Conservation (phyloP, 306 rosid species). For the Luffa aegyptiaca region DNA sequence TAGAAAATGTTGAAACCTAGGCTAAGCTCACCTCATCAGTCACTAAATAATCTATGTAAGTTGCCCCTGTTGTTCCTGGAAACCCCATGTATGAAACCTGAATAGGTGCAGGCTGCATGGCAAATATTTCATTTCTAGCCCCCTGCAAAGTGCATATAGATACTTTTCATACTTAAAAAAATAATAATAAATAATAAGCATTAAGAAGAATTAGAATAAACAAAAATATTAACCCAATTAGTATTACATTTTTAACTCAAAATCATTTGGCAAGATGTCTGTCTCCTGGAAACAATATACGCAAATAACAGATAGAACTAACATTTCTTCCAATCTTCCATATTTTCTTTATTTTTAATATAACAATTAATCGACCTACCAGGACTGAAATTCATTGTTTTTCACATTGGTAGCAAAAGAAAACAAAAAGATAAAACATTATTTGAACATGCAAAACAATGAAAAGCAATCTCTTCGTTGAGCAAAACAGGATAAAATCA, state of each 20-base stretch:
- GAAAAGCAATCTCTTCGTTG: background rate
- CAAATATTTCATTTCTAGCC: slow-evolving; percentile 93
- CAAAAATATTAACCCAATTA: background rate
- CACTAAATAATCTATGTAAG: slow-evolving; percentile 75
- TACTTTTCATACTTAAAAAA: background rate
- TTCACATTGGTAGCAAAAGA: background rate
- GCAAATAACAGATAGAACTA: background rate
- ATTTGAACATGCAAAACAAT: background rate
- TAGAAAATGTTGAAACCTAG: background rate
- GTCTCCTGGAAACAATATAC: background rate
- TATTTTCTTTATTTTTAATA: background rate
- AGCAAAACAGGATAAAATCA: background rate
- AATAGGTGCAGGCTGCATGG: slow-evolving; percentile 91
- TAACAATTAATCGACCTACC: background rate
- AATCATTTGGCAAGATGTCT: background rate
- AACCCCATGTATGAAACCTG: slow-evolving; percentile 99
- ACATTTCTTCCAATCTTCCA: background rate
- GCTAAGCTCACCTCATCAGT: slow-evolving; percentile 67
- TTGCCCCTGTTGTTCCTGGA: slow-evolving; percentile 97
- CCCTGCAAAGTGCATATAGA: slow-evolving; percentile 41
- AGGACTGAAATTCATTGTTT: background rate
- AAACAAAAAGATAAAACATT: background rate
- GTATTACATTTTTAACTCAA: background rate
- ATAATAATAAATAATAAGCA: background rate
- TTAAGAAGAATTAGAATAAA: background rate